Evolutionary conservation across 306 rosid species (phyloP).

Genomic region (Lagenaria siceraria): DNA sequence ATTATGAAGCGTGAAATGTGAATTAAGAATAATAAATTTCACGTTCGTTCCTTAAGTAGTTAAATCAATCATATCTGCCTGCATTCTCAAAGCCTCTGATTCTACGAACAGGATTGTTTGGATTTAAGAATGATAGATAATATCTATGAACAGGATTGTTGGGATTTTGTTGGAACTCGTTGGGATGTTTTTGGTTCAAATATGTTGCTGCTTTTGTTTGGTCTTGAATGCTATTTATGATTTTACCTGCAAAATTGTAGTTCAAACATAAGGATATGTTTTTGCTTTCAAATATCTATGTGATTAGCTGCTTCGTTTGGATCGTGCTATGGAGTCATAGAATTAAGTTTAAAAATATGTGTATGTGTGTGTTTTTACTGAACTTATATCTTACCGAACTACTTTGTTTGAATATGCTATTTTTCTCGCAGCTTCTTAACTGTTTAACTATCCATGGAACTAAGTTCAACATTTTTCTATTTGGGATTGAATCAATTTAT

Average conservation of each 20-base stretch:
- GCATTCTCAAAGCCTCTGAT: neutral
- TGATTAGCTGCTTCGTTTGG: neutral
- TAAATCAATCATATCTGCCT: neutral
- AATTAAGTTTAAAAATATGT: neutral
- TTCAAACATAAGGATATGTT: neutral
- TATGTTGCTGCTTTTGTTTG: neutral
- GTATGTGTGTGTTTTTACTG: neutral
- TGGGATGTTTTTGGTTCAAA: neutral
- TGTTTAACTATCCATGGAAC: neutral
- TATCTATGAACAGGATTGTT: no score
- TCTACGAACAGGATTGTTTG: neutral
- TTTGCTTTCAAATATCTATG: neutral
- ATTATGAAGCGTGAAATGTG: neutral
- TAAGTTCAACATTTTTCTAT: neutral
- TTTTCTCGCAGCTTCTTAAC: neutral
- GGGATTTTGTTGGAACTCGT: neutral
- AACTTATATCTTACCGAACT: neutral
- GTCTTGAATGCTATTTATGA: neutral
- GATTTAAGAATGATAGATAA: neutral
- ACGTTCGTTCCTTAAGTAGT: neutral
- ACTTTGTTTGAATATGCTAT: neutral
- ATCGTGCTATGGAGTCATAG: neutral
- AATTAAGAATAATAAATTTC: neutral
- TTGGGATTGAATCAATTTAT: neutral
- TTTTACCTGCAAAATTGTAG: neutral